Evolutionary conservation across 768 basidiomycete genomes (phyloP), one percentile per base, ranked within the genome.

Genomic region (Podaxis pistillaris): DNA sequence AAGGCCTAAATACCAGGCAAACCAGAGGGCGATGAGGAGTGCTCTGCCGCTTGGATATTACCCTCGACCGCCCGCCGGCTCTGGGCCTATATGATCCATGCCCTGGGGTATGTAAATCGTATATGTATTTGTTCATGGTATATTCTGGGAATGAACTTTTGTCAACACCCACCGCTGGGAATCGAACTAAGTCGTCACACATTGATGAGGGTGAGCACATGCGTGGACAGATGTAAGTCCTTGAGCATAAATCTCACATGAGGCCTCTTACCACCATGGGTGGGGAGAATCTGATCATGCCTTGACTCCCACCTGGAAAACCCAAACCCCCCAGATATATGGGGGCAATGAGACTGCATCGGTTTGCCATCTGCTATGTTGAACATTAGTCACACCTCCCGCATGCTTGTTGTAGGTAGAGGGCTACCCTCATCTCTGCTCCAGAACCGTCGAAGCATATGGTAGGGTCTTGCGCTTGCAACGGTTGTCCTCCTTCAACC

Each of bases 11-110:
- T 58, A 50, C 22, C 57, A 49, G n/a, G 36, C 12, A 0, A 47
- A 49, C n/a, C 44, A 49, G n/a, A 58, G 57, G 46, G 30, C 36
- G n/a, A 58, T 57, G 56, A 57, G 17, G 28, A 49, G 57, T 49
- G 57, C 57, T 19, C 24, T 58, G 17, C 47, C 57, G 9, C 47
- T 58, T 36, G 57, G 57, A 6, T 58, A 58, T 38, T 30, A 50
- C 2, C n/a, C 44, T 36, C 57, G 46, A 13, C 46, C n/a, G 9
- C 46, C 26, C 6, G n/a, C 12, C 6, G n/a, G 7, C 4, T 19
- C 56, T 4, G 15, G 24, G 52, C 33, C 33, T 36, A 30, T 53
- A 36, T 36, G 8, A 53, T 17, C 17, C 33, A 9, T 22, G 5
- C 22, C 9, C 17, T 24, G 19, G 26, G 49, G 12, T 28, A 9